Conservation (phyloP, 495 filamentous ascomycete species). For the Aspergillus coremiiformis region DNA sequence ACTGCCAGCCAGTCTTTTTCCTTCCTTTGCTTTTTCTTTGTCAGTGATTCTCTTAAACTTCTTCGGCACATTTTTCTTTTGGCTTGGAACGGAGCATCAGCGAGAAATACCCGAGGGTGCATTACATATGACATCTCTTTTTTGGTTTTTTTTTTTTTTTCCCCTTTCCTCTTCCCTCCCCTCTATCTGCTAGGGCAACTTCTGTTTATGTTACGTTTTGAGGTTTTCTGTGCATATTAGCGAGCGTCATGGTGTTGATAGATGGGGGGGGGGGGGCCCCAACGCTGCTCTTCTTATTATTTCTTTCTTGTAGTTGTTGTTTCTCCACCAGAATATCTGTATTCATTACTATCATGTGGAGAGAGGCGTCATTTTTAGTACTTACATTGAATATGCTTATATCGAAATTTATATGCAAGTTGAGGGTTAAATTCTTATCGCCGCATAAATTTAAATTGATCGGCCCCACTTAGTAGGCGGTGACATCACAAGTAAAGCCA, state of each 20-base stretch:
- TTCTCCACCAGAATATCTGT: neutral
- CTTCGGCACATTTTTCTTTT: conserved; percentile 6
- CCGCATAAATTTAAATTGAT: too few relatives aligned
- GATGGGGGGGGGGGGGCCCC: conserved; percentile 23
- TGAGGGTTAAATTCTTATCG: conserved; percentile 2
- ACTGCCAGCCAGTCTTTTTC: conserved; percentile 1
- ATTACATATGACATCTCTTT: conserved; percentile 15
- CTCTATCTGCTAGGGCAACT: conserved; percentile 3
- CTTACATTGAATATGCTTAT: conserved; percentile 7
- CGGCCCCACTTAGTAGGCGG: conserved; percentile 30
- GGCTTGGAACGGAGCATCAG: conserved; percentile 20
- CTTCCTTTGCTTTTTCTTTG: conserved; percentile 11
- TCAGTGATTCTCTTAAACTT: neutral
- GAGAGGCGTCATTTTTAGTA: conserved; percentile 22
- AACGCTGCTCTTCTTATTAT: conserved; percentile 14
- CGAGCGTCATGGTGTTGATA: conserved; percentile 32
- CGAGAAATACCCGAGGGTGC: conserved; percentile 23
- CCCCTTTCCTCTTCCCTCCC: conserved; percentile 12
- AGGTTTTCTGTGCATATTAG: conserved; percentile 21
- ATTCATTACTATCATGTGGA: neutral
- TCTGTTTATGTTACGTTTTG: conserved; percentile 9
- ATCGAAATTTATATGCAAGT: neutral
- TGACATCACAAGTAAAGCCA: conserved; percentile 35
- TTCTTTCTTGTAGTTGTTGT: conserved; percentile 9
- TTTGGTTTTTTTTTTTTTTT: conserved; percentile 12